phyloP scores from a whole-genome alignment of 805 yeast species.

The Blastobotrys parvus region DNA sequence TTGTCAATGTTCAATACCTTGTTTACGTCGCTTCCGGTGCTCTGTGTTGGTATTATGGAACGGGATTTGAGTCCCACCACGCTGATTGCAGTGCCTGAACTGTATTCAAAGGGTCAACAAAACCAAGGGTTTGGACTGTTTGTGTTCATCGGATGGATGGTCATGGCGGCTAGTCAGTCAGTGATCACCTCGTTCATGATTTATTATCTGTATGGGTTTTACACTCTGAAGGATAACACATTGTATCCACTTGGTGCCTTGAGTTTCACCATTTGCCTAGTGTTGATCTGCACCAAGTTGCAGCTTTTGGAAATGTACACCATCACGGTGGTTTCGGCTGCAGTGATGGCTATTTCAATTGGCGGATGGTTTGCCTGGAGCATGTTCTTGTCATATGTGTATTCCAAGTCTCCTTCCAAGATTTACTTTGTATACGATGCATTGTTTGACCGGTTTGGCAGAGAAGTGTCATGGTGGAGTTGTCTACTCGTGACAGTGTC shows the following conservation, averaged over 20 bases:
- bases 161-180: slow-evolving; percentile 65
- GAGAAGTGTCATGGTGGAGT: slow-evolving; percentile 84
- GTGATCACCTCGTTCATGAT: slow-evolving; percentile 60
- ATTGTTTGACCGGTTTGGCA: slow-evolving; percentile 63
- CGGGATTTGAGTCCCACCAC: slow-evolving; percentile 86
- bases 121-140: slow-evolving; percentile 65
- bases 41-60: slow-evolving; percentile 92
- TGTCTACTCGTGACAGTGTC: slow-evolving; percentile 47
- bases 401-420: slow-evolving; percentile 40
- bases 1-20: slow-evolving; percentile 94
- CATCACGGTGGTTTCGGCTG: slow-evolving; percentile 58
- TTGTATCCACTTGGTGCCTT: slow-evolving; percentile 76
- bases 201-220: slow-evolving; percentile 61
- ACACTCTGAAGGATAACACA: slow-evolving; percentile 60
- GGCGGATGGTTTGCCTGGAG: slow-evolving; percentile 87
- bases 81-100: slow-evolving; percentile 81
- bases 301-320: slow-evolving; percentile 72
- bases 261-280: slow-evolving; percentile 61
- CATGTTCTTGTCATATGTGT: slow-evolving; percentile 62
- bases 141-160: slow-evolving; percentile 70
- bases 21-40: slow-evolving; percentile 86
- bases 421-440: slow-evolving; percentile 70
- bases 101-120: slow-evolving; percentile 68
- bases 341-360: slow-evolving; percentile 59
- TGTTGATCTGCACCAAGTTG: slow-evolving; percentile 68